These are phyloP conservation scores for Letharia lupina DNA, from an alignment of 495 filamentous ascomycete species.

Conservation along the genomic window DNA sequence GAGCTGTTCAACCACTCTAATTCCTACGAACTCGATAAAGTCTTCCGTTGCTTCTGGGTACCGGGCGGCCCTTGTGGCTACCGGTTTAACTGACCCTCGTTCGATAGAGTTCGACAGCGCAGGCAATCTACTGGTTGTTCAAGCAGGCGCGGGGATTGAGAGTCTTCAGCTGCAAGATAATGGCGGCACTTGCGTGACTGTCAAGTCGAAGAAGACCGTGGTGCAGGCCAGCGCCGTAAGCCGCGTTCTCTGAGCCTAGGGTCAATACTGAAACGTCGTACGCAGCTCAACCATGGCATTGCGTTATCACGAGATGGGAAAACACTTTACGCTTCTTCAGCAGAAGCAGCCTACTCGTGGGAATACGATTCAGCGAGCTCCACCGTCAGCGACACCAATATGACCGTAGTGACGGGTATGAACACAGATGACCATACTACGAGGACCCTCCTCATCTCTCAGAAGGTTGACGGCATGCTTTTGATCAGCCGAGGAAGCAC, in stretches of 20 bases:
- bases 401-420: constrained; percentile 52
- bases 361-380: constrained; percentile 44
- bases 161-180: constrained; percentile 44
- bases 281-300: constrained; percentile 58
- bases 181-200: constrained; percentile 42
- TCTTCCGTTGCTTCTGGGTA: constrained; percentile 52
- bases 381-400: constrained; percentile 35
- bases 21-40: constrained; percentile 25
- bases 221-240: constrained; percentile 35
- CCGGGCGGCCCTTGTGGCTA: constrained; percentile 45
- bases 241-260: background rate
- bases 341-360: constrained; percentile 50
- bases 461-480: constrained; percentile 41
- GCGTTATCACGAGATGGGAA: constrained; percentile 51
- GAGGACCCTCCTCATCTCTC: constrained; percentile 52
- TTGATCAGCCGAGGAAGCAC: constrained; percentile 57
- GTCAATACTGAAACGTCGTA: constrained; percentile 16
- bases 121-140: constrained; percentile 55
- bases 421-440: constrained; percentile 49
- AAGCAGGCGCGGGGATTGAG: constrained; percentile 45
- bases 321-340: constrained; percentile 56
- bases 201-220: constrained; percentile 33
- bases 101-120: constrained; percentile 50
- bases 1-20: constrained; percentile 23
- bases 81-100: constrained; percentile 45